These are phyloP conservation scores for Ehretia macrophylla DNA, from an alignment of 257 asterid genomes.

Conservation along the genomic window DNA sequence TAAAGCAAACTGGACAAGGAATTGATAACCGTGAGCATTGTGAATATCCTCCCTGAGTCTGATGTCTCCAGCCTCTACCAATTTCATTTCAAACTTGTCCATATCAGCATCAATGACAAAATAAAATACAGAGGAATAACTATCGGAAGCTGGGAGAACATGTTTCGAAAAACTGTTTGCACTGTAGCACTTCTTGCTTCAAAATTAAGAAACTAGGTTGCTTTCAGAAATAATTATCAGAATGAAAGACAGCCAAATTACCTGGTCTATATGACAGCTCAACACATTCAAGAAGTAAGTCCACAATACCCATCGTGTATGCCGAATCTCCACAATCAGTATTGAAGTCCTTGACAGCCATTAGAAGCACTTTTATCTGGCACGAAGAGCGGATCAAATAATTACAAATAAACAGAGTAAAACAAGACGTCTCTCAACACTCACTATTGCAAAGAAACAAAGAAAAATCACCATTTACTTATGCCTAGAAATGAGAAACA, in stretches of 20 bases:
- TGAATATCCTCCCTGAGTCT: slow-evolving; percentile 94
- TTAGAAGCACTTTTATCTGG: slow-evolving; percentile 86
- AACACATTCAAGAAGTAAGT: slow-evolving; percentile 90
- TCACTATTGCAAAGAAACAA: background rate
- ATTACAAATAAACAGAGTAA: too few relatives aligned
- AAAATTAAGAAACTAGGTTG: too few relatives aligned
- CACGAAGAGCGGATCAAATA: slow-evolving; percentile 21
- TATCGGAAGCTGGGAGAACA: slow-evolving; percentile 7
- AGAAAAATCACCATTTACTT: too few relatives aligned
- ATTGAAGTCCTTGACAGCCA: slow-evolving; percentile 88
- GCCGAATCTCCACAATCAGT: slow-evolving; percentile 94
- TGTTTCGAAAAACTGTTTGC: too few relatives aligned
- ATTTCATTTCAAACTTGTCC: slow-evolving; percentile 25
- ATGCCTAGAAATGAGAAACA: slow-evolving; percentile 4
- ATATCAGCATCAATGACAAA: slow-evolving; percentile 25
- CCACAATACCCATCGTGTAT: slow-evolving; percentile 96
- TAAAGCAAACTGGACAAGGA: slow-evolving; percentile 93
- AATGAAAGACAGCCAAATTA: slow-evolving; percentile 17
- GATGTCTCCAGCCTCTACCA: slow-evolving; percentile 87
- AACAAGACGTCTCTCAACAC: too few relatives aligned
- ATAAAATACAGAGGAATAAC: background rate
- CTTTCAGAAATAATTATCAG: background rate
- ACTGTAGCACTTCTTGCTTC: too few relatives aligned
- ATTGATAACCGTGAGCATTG: slow-evolving; percentile 98
- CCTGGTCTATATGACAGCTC: slow-evolving; percentile 86